phyloP scores from a whole-genome alignment of 495 filamentous ascomycete genomes.

The Penicillium samsonianum region DNA sequence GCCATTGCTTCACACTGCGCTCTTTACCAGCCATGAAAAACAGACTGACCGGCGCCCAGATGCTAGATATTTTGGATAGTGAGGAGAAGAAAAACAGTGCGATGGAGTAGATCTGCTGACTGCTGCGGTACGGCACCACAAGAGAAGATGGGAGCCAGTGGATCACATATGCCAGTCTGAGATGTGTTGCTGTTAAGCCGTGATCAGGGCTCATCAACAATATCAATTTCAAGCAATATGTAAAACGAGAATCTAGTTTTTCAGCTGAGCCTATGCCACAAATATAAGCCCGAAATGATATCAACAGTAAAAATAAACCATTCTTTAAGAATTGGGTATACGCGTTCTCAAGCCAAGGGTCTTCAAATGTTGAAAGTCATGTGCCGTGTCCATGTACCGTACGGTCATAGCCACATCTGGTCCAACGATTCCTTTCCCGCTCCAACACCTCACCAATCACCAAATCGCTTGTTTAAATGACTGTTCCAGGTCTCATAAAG shows the following conservation, averaged over 20 bases:
- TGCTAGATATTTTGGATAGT: constrained; percentile 52
- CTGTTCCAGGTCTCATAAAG: not conserved
- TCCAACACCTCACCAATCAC: not conserved
- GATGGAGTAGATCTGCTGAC: constrained; percentile 57
- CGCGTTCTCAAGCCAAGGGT: not conserved
- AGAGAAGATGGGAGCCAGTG: constrained; percentile 60
- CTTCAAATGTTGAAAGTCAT: not conserved
- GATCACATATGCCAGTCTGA: constrained; percentile 72
- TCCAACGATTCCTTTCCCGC: not conserved
- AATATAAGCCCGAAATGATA: not conserved
- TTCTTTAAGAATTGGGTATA: not conserved
- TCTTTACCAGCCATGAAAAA: not conserved
- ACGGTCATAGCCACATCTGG: not conserved
- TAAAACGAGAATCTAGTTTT: not conserved
- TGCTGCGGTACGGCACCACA: constrained; percentile 56
- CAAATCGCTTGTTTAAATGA: not conserved
- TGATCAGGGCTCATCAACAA: not conserved
- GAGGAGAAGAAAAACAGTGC: constrained; percentile 52
- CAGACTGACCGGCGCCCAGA: constrained; percentile 59
- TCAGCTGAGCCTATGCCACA: not conserved
- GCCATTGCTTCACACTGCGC: not conserved
- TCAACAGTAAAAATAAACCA: not conserved
- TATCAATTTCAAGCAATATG: not conserved
- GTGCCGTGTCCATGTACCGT: not conserved
- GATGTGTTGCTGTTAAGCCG: constrained; percentile 52